These are phyloP conservation scores for Skeletonema marinoi DNA, from an alignment of 108 stramenopile genomes.

Conservation along the genomic window DNA sequence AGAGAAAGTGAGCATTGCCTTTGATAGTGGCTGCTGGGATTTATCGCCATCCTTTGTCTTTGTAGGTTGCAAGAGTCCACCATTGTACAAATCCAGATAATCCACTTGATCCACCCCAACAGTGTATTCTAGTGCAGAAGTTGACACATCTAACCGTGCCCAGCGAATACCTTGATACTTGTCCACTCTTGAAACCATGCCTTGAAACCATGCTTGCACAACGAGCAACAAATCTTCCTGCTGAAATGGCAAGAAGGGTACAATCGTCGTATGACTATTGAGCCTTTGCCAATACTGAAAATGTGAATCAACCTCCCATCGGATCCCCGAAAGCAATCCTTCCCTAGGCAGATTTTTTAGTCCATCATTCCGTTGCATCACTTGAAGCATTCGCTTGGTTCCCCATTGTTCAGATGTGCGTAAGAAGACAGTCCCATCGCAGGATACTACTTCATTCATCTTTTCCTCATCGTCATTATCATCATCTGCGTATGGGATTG, in stretches of 20 bases:
- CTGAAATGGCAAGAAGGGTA: constrained; percentile 42
- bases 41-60: neutral
- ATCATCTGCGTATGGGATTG: too few species aligned
- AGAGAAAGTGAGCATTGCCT: constrained; percentile 17
- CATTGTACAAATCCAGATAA: constrained; percentile 31
- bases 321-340: constrained; percentile 17
- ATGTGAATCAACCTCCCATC: constrained; percentile 34
- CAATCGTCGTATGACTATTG: constrained; percentile 27
- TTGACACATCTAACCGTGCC: constrained; percentile 38
- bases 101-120: constrained; percentile 33
- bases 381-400: constrained; percentile 36
- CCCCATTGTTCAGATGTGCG: too few species aligned
- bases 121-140: constrained; percentile 20
- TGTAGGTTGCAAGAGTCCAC: neutral
- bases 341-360: constrained; percentile 2
- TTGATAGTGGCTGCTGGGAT: neutral
- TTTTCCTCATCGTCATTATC: too few species aligned
- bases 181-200: too few species aligned
- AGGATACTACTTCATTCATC: too few species aligned
- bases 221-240: constrained; percentile 32
- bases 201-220: constrained; percentile 17
- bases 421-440: too few species aligned
- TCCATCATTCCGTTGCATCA: constrained; percentile 30
- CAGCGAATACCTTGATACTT: constrained; percentile 21
- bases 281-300: neutral